Percentiles rank a stretch among this genome's conserved stretches.
These are phyloP conservation scores for Orbilia javanica DNA, from an alignment of 2,329 filamentous ascomycete species.

Conservation along the genomic window DNA sequence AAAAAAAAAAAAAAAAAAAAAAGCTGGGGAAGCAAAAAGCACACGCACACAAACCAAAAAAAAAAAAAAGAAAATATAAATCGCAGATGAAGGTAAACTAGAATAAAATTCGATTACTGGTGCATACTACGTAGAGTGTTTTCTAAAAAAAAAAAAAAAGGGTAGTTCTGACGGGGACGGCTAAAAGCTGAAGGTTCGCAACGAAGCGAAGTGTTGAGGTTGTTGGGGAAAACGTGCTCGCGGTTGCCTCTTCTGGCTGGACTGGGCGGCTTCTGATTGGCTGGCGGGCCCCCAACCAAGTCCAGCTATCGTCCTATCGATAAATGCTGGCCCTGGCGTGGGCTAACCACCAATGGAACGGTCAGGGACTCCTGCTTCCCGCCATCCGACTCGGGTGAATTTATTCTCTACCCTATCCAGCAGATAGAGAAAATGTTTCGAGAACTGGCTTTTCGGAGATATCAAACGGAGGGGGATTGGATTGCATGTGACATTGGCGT, in stretches of 20 bases:
- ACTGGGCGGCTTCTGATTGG: not conserved
- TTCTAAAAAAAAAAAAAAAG: not conserved
- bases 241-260: conserved; percentile 11
- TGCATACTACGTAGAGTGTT: too few species aligned
- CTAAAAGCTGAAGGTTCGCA: not conserved
- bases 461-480: not conserved
- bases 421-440: not conserved
- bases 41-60: too few species aligned
- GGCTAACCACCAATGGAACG: not conserved
- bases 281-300: conserved; percentile 19
- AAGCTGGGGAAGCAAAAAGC: too few species aligned
- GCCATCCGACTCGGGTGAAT: not conserved
- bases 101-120: too few species aligned
- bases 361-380: not conserved
- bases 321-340: not conserved
- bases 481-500: conserved; percentile 30
- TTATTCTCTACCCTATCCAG: too few species aligned
- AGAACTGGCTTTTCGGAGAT: conserved; percentile 19
- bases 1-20: too few species aligned
- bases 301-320: conserved; percentile 25
- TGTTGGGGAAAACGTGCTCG: conserved; percentile 21
- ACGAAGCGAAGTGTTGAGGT: conserved; percentile 21
- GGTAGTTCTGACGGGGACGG: not conserved
- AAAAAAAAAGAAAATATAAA: conserved; percentile 49
- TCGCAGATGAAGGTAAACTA: too few species aligned